Base-by-base conservation (phyloP, 148 eudicot genomes). In the Oxyria digyna region DNA sequence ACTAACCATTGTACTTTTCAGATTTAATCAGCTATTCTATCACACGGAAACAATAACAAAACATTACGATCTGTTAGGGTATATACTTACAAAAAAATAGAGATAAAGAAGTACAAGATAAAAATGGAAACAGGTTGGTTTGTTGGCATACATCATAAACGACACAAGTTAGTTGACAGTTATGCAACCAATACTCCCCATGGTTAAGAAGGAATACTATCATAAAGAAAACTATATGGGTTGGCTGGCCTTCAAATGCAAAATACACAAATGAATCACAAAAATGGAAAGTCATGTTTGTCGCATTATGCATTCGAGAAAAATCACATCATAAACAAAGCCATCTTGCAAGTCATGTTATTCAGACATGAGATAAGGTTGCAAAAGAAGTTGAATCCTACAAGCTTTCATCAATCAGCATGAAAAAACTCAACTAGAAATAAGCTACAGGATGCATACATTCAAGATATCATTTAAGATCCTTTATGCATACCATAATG, bases 1-100 rank as follows among this genome's bases (percentile, higher is more conserved):
- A 29, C 74, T 76, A 69, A 78, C 81, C 85, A 81, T 81, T 70
- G 66, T 68, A n/a, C 33, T 26, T 57, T 31, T 31, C 35, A 42
- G 45, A 41, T 24, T 67, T 41, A 26, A 67, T 67, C 67, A 41
- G 57, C 55, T 40, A n/a, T n/a, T 11, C 74, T 71, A 23, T 41
- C 52, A 26, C 5, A 52, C 32, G 10, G 17, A 24, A 59, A 54
- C n/a, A n/a, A n/a, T n/a, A 37, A 63, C 12, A 70, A 23, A 52
- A 55, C 2, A 59, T 59, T 29, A 29, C 27, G 37, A 6, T 59
- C 18, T 59, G 20, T 6, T 29, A 27, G 7, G 17, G 17, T 23
- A 55, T 26, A 27, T 26, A 55, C 6, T 24, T 55, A 45, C 18
- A 9, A 55, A 24, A n/a, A 18, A 33, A 55, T 10, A 55, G 62